Evolutionary conservation across 177 flowering plant genomes (phyloP).

Genomic region (Vitis hybrid): DNA sequence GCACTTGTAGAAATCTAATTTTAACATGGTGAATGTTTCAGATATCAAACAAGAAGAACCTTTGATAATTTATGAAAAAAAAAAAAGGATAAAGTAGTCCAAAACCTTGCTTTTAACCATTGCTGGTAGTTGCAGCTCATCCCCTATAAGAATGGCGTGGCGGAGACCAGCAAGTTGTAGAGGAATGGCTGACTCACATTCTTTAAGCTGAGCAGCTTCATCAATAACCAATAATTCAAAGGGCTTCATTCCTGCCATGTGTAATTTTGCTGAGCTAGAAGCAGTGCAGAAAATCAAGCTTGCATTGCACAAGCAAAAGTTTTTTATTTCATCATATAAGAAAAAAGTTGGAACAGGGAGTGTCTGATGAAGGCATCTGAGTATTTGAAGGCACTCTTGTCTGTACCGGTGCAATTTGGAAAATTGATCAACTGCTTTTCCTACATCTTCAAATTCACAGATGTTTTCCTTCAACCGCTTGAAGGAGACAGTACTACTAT

Average conservation of each 20-base stretch:
- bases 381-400: conserved; percentile 8
- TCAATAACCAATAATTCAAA: conserved; percentile 27
- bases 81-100: too few species aligned
- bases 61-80: too few species aligned
- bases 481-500: not conserved
- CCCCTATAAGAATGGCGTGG: conserved; percentile 38
- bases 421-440: not conserved
- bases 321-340: not conserved
- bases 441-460: not conserved
- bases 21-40: not conserved
- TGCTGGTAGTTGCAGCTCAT: conserved; percentile 50
- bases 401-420: not conserved
- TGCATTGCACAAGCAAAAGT: conserved; percentile 35
- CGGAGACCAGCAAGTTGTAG: conserved; percentile 32
- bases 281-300: conserved; percentile 43
- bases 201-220: conserved; percentile 62
- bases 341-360: not conserved
- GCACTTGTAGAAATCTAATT: conserved; percentile 17
- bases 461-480: conserved; percentile 1
- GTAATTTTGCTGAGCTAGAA: conserved; percentile 37
- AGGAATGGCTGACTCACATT: conserved; percentile 45
- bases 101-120: conserved; percentile 44
- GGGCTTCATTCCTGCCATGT: not conserved
- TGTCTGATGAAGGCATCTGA: conserved; percentile 2
- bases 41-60: not conserved